Evolutionary conservation across 2,329 filamentous ascomycete genomes (phyloP).

Genomic region (Cladophialophora exuberans): DNA sequence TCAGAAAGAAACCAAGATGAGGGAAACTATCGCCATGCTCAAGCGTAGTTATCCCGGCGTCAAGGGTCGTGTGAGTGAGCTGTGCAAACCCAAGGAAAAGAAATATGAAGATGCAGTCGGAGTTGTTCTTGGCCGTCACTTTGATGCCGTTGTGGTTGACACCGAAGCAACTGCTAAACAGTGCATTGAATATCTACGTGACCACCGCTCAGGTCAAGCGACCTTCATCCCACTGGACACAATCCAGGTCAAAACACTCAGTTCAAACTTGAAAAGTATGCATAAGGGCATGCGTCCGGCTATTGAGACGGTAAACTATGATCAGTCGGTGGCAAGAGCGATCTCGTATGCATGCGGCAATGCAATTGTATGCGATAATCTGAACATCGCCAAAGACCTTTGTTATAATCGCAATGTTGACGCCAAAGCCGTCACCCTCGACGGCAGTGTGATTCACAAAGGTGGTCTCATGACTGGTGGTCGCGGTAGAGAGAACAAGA

Average conservation of each 20-base stretch:
- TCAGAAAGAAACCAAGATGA: slow-evolving; percentile 75
- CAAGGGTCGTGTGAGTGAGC: slow-evolving; percentile 82
- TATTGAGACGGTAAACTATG: slow-evolving; percentile 95
- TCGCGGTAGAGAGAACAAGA: slow-evolving; percentile 74
- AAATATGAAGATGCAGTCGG: slow-evolving; percentile 94
- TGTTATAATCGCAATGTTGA: slow-evolving; percentile 83
- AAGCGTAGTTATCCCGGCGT: slow-evolving; percentile 93
- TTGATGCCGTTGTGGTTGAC: slow-evolving; percentile 93
- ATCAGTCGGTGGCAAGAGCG: slow-evolving; percentile 82
- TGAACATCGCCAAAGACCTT: slow-evolving; percentile 84
- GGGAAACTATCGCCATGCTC: slow-evolving; percentile 81
- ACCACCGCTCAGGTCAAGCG: slow-evolving; percentile 82
- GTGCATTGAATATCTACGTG: slow-evolving; percentile 91
- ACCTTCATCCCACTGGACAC: slow-evolving; percentile 97
- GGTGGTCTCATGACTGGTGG: slow-evolving; percentile 96
- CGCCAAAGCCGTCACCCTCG: slow-evolving; percentile 90
- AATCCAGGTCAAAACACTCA: slow-evolving; percentile 90
- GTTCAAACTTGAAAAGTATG: slow-evolving; percentile 87
- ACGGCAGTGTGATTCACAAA: slow-evolving; percentile 97
- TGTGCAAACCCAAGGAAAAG: slow-evolving; percentile 96
- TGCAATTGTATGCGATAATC: slow-evolving; percentile 88
- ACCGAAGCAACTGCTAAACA: slow-evolving; percentile 92
- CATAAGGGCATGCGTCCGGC: slow-evolving; percentile 81
- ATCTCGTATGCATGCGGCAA: slow-evolving; percentile 95
- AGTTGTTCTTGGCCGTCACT: slow-evolving; percentile 87